Evolutionary conservation across 1,284 basidiomycete genomes (phyloP).

Genomic region (Entoloma clypeatum): DNA sequence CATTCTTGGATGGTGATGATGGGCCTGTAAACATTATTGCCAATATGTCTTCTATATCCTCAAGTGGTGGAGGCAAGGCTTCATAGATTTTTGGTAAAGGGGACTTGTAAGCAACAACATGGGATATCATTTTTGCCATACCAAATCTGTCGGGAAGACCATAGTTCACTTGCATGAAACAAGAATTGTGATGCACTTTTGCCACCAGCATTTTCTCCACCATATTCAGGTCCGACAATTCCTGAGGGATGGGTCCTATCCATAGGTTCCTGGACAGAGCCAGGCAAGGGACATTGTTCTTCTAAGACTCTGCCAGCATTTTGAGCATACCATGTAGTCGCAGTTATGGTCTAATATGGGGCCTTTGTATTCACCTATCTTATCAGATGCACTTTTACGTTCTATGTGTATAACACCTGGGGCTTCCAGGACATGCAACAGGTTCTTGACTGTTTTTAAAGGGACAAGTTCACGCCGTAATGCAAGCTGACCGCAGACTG

Average conservation of each 20-base stretch:
- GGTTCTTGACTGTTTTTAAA: slow-evolving; percentile 16
- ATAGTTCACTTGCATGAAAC: slow-evolving; percentile 27
- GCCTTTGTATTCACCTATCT: slow-evolving; percentile 11
- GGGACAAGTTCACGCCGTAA: slow-evolving; percentile 1
- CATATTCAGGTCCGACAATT: slow-evolving; percentile 25
- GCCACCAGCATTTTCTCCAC: slow-evolving; percentile 32
- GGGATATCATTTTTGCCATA: slow-evolving; percentile 31
- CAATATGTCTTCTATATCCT: slow-evolving; percentile 36
- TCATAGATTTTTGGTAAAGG: slow-evolving; percentile 32
- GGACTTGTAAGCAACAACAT: slow-evolving; percentile 32
- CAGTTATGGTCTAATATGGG: slow-evolving; percentile 21
- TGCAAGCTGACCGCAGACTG: slow-evolving; percentile 23
- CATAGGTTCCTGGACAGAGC: slow-evolving; percentile 36
- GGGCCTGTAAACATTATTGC: slow-evolving; percentile 34
- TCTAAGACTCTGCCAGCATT: slow-evolving; percentile 15
- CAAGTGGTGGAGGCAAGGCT: slow-evolving; percentile 28
- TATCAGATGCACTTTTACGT: slow-evolving; percentile 3
- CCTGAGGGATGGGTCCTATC: slow-evolving; percentile 33
- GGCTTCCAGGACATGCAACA: slow-evolving; percentile 4
- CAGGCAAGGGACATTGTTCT: slow-evolving; percentile 22
- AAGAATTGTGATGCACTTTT: slow-evolving; percentile 26
- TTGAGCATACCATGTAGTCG: slow-evolving; percentile 13
- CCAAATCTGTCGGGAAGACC: slow-evolving; percentile 27
- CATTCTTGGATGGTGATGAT: slow-evolving; percentile 27
- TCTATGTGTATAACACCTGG: slow-evolving; percentile 8